Conservation (phyloP, 1,139 yeast genomes). For the Meyerozyma guilliermondii region DNA sequence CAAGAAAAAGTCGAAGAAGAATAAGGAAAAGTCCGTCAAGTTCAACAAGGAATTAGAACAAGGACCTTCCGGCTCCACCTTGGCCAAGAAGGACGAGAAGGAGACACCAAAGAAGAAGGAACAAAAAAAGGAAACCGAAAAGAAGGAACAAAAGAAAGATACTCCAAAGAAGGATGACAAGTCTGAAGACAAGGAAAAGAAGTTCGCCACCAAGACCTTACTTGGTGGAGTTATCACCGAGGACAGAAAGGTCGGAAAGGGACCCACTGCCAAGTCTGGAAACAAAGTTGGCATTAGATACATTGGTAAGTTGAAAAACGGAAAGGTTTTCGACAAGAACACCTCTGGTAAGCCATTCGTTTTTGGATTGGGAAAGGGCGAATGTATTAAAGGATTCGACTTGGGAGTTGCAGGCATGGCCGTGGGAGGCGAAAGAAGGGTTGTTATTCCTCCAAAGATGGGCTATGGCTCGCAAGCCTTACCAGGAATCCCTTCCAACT, state of each 20-base stretch:
- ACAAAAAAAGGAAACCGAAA: slow-evolving; percentile 30
- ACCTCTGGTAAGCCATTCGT: slow-evolving; percentile 94
- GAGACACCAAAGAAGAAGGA: slow-evolving; percentile 17
- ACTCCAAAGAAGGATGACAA: slow-evolving; percentile 17
- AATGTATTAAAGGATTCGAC: slow-evolving; percentile 98
- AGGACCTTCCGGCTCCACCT: slow-evolving; percentile 71
- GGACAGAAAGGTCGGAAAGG: slow-evolving; percentile 87
- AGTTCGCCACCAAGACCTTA: slow-evolving; percentile 66
- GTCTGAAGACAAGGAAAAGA: slow-evolving; percentile 26
- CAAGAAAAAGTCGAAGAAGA: slow-evolving; percentile 28
- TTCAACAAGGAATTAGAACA: slow-evolving; percentile 89
- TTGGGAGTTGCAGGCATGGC: slow-evolving; percentile 98
- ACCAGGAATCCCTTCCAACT: slow-evolving; percentile 97
- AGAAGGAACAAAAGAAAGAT: slow-evolving; percentile 1
- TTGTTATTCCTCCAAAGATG: slow-evolving; percentile 90
- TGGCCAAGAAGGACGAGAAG: slow-evolving; percentile 23
- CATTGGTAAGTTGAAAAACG: slow-evolving; percentile 95
- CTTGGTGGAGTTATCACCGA: slow-evolving; percentile 92
- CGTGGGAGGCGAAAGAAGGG: slow-evolving; percentile 98
- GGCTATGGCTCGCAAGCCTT: slow-evolving; percentile 92
- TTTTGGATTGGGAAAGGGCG: slow-evolving; percentile 92
- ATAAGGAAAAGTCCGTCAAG: slow-evolving; percentile 68
- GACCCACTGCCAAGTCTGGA: slow-evolving; percentile 83
- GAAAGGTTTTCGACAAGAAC: slow-evolving; percentile 94
- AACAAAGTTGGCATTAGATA: slow-evolving; percentile 94